phyloP scores from a whole-genome alignment of 2,329 filamentous ascomycete species.

The Penicillium frequentans region DNA sequence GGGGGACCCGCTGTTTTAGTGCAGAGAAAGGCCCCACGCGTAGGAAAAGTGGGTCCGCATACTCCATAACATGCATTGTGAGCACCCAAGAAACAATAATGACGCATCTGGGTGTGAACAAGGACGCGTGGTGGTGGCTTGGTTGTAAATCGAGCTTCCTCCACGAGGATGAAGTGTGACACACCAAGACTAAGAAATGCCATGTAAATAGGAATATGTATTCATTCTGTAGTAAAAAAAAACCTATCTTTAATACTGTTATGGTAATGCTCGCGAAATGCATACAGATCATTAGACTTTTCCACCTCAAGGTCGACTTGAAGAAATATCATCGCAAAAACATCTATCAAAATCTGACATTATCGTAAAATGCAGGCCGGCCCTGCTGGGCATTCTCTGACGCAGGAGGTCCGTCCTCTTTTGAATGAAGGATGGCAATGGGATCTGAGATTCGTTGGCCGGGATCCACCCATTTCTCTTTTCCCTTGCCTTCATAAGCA shows the following conservation, averaged over 20 bases:
- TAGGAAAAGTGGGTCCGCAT: constrained; percentile 4
- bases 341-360: constrained; percentile 10
- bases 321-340: neutral
- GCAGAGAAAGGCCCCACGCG: constrained; percentile 12
- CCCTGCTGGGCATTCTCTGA: constrained; percentile 17
- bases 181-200: neutral
- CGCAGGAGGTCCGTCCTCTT: constrained; percentile 16
- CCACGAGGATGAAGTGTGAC: constrained; percentile 12
- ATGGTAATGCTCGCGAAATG: neutral
- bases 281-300: constrained; percentile 12
- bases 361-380: constrained; percentile 14
- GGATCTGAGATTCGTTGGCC: constrained; percentile 14
- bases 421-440: constrained; percentile 17
- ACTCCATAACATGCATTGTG: constrained; percentile 1
- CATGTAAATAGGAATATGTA: constrained; percentile 1
- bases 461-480: constrained; percentile 18
- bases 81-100: constrained; percentile 3
- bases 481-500: constrained; percentile 10
- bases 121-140: constrained; percentile 6
- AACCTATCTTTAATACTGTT: constrained; percentile 3
- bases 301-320: neutral
- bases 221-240: constrained; percentile 10
- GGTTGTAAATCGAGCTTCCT: constrained; percentile 18
- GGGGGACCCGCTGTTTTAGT: constrained; percentile 1
- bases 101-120: constrained; percentile 5